phyloP scores from a whole-genome alignment of 371 early-diverging fungal species.

The Mortierella sp. region DNA sequence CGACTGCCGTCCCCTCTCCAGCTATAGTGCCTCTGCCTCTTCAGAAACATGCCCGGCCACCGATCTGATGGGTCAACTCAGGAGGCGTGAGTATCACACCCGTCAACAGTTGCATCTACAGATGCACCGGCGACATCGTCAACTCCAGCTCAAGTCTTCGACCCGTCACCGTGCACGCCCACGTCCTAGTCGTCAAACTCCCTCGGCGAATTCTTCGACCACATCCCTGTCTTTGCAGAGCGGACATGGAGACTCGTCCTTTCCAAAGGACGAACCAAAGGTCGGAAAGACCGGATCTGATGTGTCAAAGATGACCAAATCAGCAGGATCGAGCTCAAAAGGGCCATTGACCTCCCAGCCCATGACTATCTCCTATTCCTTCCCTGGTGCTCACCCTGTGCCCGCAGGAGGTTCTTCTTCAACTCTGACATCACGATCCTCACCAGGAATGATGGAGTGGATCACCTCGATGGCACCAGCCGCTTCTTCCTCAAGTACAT shows the following conservation, averaged over 20 bases:
- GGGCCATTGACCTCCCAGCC: too few species aligned
- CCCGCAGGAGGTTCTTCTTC: too few species aligned
- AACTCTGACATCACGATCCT: too few species aligned
- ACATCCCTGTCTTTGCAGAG: slow-evolving; percentile 3
- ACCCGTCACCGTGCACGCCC: background rate
- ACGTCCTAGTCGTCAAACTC: background rate
- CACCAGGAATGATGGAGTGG: too few species aligned
- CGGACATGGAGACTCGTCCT: background rate
- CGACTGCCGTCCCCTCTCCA: background rate
- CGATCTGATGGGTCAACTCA: slow-evolving; percentile 19
- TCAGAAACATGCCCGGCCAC: background rate
- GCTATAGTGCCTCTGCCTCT: slow-evolving; percentile 17
- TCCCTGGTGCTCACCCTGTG: too few species aligned
- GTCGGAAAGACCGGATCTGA: too few species aligned
- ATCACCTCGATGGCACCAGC: too few species aligned
- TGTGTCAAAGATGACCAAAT: too few species aligned
- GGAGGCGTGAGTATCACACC: slow-evolving; percentile 42
- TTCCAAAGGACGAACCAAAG: too few species aligned
- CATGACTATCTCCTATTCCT: too few species aligned
- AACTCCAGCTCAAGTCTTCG: background rate
- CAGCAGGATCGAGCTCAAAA: too few species aligned
- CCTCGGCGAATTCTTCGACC: slow-evolving; percentile 14
- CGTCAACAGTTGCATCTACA: slow-evolving; percentile 41
- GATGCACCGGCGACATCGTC: slow-evolving; percentile 23
- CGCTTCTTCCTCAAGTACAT: background rate